A percentile compares a stretch with the other conserved stretches of the same genome.
phyloP scores from a whole-genome alignment of 768 basidiomycete genomes.

The Kwoniella bestiolae region DNA sequence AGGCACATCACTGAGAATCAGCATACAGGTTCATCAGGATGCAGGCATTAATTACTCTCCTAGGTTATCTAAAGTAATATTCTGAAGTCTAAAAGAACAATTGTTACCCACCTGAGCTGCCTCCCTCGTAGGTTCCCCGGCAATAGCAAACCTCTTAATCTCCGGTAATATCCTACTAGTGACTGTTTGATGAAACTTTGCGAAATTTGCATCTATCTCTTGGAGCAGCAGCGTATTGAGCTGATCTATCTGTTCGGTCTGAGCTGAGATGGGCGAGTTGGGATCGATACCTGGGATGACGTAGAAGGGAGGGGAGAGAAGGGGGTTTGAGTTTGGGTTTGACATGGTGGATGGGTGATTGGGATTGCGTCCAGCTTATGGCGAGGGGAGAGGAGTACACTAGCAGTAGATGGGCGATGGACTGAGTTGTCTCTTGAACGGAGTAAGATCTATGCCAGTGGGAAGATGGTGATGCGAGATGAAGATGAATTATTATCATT shows the following conservation, averaged over 20 bases:
- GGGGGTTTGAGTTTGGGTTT: conserved; percentile 29
- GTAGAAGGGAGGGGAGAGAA: conserved; percentile 52
- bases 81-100: too few relatives aligned
- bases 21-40: not conserved
- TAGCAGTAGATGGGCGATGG: too few relatives aligned
- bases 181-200: conserved; percentile 82
- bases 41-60: not conserved
- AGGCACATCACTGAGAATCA: not conserved
- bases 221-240: conserved; percentile 89
- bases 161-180: conserved; percentile 80
- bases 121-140: conserved; percentile 83
- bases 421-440: too few relatives aligned
- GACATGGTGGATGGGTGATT: not conserved
- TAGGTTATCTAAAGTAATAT: too few relatives aligned
- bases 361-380: not conserved
- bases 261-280: conserved; percentile 63
- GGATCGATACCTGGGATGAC: conserved; percentile 53
- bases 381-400: not conserved
- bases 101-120: conserved; percentile 86
- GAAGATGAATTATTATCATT: too few relatives aligned
- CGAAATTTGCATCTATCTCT: conserved; percentile 93
- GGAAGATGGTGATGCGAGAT: too few relatives aligned
- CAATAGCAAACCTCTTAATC: conserved; percentile 85
- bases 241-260: conserved; percentile 94
- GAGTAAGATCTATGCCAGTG: too few relatives aligned